Conservation (phyloP, 2,329 filamentous ascomycete species). For the Neofusicoccum sp. region DNA sequence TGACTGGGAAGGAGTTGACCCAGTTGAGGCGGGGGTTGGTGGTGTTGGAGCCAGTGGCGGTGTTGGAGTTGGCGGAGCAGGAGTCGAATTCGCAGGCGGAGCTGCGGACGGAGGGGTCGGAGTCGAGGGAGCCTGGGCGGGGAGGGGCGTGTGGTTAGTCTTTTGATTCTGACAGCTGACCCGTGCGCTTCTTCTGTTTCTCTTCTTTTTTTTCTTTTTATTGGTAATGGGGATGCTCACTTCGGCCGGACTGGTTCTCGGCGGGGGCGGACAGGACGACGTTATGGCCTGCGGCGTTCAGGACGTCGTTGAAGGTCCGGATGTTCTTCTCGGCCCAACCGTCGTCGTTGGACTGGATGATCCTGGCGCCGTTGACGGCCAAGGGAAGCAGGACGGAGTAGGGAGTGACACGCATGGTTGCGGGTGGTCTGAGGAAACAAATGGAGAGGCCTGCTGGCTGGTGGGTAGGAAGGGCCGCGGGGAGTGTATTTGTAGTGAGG, state of each 20-base stretch:
- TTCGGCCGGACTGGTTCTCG: slow-evolving; percentile 62
- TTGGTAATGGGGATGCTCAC: slow-evolving; percentile 37
- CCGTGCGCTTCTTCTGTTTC: too few relatives aligned
- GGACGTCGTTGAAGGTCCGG: slow-evolving; percentile 57
- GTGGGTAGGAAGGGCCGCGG: neutral
- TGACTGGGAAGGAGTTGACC: slow-evolving; percentile 69
- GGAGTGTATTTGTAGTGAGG: neutral
- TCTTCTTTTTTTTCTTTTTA: too few relatives aligned
- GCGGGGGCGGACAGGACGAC: slow-evolving; percentile 66
- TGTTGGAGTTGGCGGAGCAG: slow-evolving; percentile 57
- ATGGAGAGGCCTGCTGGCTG: neutral
- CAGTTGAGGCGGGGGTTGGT: slow-evolving; percentile 63
- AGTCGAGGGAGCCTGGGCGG: slow-evolving; percentile 52
- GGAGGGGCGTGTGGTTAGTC: neutral
- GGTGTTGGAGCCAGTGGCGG: slow-evolving; percentile 57
- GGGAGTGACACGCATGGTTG: slow-evolving; percentile 5
- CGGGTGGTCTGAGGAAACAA: neutral
- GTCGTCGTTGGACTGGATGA: slow-evolving; percentile 68
- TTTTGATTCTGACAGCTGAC: too few relatives aligned
- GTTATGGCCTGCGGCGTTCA: slow-evolving; percentile 57
- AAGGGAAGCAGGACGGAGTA: slow-evolving; percentile 20
- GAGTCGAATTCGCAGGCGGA: slow-evolving; percentile 59
- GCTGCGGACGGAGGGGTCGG: slow-evolving; percentile 48
- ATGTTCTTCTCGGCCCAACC: slow-evolving; percentile 71
- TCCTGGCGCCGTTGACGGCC: slow-evolving; percentile 46